phyloP scores from a whole-genome alignment of 148 eudicot genomes.

The Tetragonia tetragonoides region DNA sequence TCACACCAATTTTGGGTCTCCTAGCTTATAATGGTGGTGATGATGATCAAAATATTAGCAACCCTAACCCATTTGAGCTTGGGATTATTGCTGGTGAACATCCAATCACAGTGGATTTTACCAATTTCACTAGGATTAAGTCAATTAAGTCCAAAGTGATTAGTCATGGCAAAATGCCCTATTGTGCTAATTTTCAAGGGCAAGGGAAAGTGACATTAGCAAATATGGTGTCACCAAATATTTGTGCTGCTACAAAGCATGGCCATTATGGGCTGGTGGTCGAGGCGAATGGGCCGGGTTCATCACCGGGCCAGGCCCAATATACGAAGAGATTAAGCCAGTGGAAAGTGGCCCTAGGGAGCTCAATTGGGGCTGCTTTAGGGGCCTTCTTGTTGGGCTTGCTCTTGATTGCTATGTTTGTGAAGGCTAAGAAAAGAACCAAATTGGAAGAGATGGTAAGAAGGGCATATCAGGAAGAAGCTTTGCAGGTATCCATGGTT shows the following conservation, averaged over 20 bases:
- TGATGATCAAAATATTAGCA: constrained; percentile 28
- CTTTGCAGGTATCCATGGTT: constrained; percentile 85
- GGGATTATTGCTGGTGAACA: constrained; percentile 36
- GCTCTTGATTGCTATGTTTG: constrained; percentile 73
- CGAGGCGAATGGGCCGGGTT: constrained; percentile 34
- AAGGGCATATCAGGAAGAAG: constrained; percentile 91
- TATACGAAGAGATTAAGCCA: constrained; percentile 37
- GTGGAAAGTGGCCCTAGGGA: constrained; percentile 70
- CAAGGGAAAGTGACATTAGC: constrained; percentile 48
- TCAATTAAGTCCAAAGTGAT: background rate
- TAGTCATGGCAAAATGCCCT: constrained; percentile 32
- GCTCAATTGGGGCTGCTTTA: constrained; percentile 76
- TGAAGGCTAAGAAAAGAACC: constrained; percentile 78
- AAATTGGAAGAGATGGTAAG: constrained; percentile 80
- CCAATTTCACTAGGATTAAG: constrained; percentile 21
- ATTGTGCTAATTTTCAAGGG: constrained; percentile 67
- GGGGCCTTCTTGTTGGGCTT: constrained; percentile 69
- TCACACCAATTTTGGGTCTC: constrained; percentile 77
- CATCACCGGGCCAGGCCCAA: constrained; percentile 23
- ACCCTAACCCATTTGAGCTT: constrained; percentile 58
- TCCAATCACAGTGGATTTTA: constrained; percentile 63
- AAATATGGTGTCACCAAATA: constrained; percentile 46
- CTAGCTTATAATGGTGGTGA: constrained; percentile 73
- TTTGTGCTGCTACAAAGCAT: constrained; percentile 51
- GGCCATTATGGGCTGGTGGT: constrained; percentile 79